Base-by-base conservation (phyloP, 257 asterid species). In the Solanum clarkiae region DNA sequence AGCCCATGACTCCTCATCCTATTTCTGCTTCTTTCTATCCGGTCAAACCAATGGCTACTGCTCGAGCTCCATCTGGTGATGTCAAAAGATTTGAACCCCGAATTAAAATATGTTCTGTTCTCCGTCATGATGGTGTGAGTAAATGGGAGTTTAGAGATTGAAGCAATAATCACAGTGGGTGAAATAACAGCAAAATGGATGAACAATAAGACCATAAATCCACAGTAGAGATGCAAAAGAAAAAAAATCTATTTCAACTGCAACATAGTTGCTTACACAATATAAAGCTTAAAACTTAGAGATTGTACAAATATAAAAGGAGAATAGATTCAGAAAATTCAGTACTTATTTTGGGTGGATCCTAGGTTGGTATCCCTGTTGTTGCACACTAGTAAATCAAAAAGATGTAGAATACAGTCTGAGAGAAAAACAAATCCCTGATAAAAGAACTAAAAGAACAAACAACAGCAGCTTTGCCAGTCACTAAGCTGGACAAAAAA, bases 371-470 rank as follows among this genome's bases (percentile, higher is more conserved):
- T 74, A 80, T 91, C 91, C 94, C 83, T 92, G 85, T 89, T 88
- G 87, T 89, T 82, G 68, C 94, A 92, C 90, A 81, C 93, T 89
- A 90, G 87, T 86, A 90, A 86, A 88, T 80, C 86, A 90, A 90
- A 91, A 91, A 89, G 87, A 87, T 80, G 92, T 88, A 87, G 80
- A 93, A 90, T 86, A 90, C 92, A 93, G 86, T 85, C 92, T 84
- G 86, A 90, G 90, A 87, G 75, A 86, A 84, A 85, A 87, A 89
- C 91, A 90, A 26, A 82, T 84, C 88, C 90, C 90, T 57, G 85
- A 87, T 57, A 72, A 82, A 88, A 53, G 87, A 89, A 86, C 83
- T 45, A 74, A 1, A 59, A 86, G 77, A 69, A 82, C 85, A 89
- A 65, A 79, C 45, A 86, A 71, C 88, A 84, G 90, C 87, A 86